These are phyloP conservation scores for Fagus sylvatica DNA, from an alignment of 306 rosid genomes.

Conservation along the genomic window DNA sequence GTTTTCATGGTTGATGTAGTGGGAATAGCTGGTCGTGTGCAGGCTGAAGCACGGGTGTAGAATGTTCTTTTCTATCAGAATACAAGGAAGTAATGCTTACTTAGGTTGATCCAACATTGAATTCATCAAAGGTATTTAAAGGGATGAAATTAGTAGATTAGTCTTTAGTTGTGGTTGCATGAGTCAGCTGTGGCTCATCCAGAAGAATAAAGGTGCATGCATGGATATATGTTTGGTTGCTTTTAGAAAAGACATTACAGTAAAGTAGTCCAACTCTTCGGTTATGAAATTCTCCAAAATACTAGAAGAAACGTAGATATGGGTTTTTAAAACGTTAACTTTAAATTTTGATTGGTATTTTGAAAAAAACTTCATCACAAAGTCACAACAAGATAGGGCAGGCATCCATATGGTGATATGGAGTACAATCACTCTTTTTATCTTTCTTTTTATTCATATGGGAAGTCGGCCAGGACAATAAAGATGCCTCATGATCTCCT, in stretches of 20 bases:
- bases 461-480: too few relatives aligned
- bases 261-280: not conserved
- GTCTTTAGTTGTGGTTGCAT: too few relatives aligned
- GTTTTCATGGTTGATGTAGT: constrained; percentile 36
- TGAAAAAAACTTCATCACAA: not conserved
- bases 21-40: not conserved
- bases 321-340: not conserved
- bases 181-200: not conserved
- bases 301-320: not conserved
- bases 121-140: too few relatives aligned
- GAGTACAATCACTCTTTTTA: not conserved
- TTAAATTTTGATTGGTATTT: not conserved
- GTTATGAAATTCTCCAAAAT: not conserved
- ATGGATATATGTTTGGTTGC: not conserved
- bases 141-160: too few relatives aligned
- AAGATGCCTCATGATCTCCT: too few relatives aligned
- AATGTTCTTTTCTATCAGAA: too few relatives aligned
- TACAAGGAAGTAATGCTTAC: too few relatives aligned
- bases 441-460: too few relatives aligned
- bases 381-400: not conserved
- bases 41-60: too few relatives aligned
- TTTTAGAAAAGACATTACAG: not conserved
- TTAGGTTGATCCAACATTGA: too few relatives aligned
- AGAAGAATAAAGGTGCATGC: not conserved
- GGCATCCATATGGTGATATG: not conserved